phyloP scores from a whole-genome alignment of 768 basidiomycete species.

The Lentinula sp. region DNA sequence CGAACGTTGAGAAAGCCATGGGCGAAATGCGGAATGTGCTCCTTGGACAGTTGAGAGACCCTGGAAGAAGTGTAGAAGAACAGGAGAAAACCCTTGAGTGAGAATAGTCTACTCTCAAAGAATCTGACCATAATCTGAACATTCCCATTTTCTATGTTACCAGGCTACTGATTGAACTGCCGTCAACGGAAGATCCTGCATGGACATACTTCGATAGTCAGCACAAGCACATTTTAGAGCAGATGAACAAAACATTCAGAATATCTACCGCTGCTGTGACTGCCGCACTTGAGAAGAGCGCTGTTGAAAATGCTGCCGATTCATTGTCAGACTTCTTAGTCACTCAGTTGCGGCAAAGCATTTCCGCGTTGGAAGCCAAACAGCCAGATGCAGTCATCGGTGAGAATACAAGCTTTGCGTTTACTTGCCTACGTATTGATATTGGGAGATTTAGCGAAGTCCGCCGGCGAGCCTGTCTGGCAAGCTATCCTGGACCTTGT shows the following conservation, averaged over 20 bases:
- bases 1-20: constrained; percentile 91
- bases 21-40: constrained; percentile 80
- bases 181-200: constrained; percentile 81
- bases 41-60: constrained; percentile 74
- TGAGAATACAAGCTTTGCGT: constrained; percentile 21
- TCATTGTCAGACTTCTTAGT: constrained; percentile 39
- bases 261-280: constrained; percentile 48
- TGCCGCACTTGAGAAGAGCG: constrained; percentile 42
- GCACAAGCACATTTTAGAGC: constrained; percentile 77
- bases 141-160: not conserved
- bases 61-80: constrained; percentile 77
- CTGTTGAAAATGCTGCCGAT: constrained; percentile 30
- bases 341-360: constrained; percentile 52
- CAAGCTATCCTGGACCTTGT: constrained; percentile 70
- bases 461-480: constrained; percentile 77
- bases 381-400: constrained; percentile 58
- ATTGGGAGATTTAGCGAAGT: constrained; percentile 43
- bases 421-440: not conserved
- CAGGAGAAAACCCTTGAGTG: constrained; percentile 97
- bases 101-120: constrained; percentile 17
- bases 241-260: constrained; percentile 61
- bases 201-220: constrained; percentile 97
- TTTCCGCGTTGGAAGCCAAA: constrained; percentile 57
- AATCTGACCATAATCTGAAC: constrained; percentile 8
- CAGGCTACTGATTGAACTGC: constrained; percentile 86